Base-by-base conservation (phyloP, 176 grass and related monocot genomes). In the Coix lacrymajobi region DNA sequence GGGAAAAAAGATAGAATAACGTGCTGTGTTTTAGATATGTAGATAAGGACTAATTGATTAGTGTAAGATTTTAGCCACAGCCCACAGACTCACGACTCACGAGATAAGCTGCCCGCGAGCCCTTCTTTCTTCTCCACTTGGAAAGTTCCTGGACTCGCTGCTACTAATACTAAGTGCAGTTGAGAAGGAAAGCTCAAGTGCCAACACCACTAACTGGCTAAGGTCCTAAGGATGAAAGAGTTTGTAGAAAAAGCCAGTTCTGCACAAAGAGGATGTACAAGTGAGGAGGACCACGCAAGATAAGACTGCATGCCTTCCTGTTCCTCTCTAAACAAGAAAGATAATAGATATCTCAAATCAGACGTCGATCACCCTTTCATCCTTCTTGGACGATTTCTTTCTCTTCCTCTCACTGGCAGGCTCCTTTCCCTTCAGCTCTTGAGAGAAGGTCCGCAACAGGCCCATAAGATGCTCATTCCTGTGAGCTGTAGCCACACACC, bases 381-480 rank as follows among this genome's bases (percentile, higher is more conserved):
- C 82, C 74, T 86, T 93, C 83, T 89, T 93, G 0, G 77, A 92
- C 61, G 87, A 12, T 87, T 79, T 93, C 80, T 92, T 96, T 58
- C 89, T 90, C 91, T 95, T 98, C 86, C 69, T 89, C 75, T 91
- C 91, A 0, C 72, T 93, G 37, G 76, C 69, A 32, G 84, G 87
- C 40, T 93, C 87, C 62, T 98, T 92, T 31, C 79, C 86, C 85
- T 98, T 95, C 79, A 93, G 40, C 39, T 95, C 80, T 81, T 87
- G 85, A 76, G 89, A 89, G 83, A 95, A 92, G 36, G 83, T 57
- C 54, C 89, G 82, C 84, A 98, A n/a, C 31, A 90, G 8, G 45
- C 80, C 85, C 60, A 87, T 82, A 58, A 95, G 77, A 84, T 95
- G 93, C 41, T 90, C 91, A 81, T 98, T 98, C 82, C 96, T 90